Base-by-base conservation (phyloP, 2,329 filamentous ascomycete genomes). In the Cryphonectria japonica region DNA sequence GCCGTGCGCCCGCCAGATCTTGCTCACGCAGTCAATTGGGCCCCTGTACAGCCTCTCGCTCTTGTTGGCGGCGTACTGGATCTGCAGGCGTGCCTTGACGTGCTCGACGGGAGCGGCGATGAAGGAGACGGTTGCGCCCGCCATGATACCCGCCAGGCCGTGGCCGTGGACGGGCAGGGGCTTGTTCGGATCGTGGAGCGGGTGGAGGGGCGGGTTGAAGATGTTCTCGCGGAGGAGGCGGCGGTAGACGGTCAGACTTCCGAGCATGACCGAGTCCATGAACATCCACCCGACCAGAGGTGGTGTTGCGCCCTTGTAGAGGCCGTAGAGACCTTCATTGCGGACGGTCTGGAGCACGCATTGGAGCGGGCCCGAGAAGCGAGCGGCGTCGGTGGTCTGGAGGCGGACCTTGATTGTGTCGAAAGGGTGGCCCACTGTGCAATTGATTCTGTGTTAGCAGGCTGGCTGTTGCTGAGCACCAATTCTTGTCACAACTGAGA, bases 201-300 rank as follows among this genome's bases (percentile, higher is more conserved):
- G 75, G 69, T 80, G 81, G 68, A 83, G 77, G 39, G 80, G 78
- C 1, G 83, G 89, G 75, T 86, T 87, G 82, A 96, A 98, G 77
- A 98, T 83, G 76, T 94, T 88, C 78, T 96, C 91, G 74, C 92
- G 91, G 22, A 98, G 85, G 62, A 98, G 81, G 64, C 93, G 91
- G 52, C 95, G 92, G 84, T 98, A 98, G 66, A 97, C 88, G 34
- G 93, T 97, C 75, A 99, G 85, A 26, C 93, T 97, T 59, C 96
- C 96, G 46, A 98, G 88, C 95, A 98, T 97, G 71, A 91, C 80
- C 59, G 84, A 87, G 83, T 99, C 96, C 95, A 98, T 73, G 78
- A 97, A 93, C 92, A 98, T 97, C 96, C 96, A 98, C 76, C 96
- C 96, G 67, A 98, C 89, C 65, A 98, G 85, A 67, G 96, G 96